Base-by-base conservation (phyloP, 2,329 filamentous ascomycete species). In the Colletotrichum tamarilloi region DNA sequence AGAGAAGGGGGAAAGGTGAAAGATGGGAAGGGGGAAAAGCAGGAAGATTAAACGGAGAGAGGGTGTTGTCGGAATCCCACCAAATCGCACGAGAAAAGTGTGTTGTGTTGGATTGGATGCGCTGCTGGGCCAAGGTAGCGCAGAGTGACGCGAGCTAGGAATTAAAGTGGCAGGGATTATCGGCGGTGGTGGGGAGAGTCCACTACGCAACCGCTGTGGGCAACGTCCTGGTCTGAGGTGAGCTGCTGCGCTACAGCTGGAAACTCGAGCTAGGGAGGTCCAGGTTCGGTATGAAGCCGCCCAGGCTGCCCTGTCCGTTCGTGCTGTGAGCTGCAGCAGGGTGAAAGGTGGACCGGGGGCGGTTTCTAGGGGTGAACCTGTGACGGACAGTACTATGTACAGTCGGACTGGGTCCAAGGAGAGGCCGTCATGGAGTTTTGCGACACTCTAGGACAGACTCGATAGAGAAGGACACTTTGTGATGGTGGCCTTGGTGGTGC, bases 111-210 rank as follows among this genome's bases (percentile, higher is more conserved):
- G 67, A 73, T 65, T 72, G 70, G 66, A 56, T 70, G 60, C 42
- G 28, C 62, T 70, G 60, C 28, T 70, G 69, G 66, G 53, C 53
- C 24, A 19, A 42, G 38, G 38, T 59, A 70, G 70, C 57, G 60
- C 67, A 70, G 59, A 35, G 67, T 65, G 67, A 73, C 70, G 67
- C 58, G 59, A 59, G 66, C 69, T 59, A 70, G 70, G 67, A 70
- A 57, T 65, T 68, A 64, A 65, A 42, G 30, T 60, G 60, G 67
- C 60, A 73, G 67, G 70, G 70, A 60, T 70, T 73, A 55, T 60
- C 60, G 49, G 42, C 46, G 49, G 60, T 65, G 67, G 60, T 35
- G 38, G 28, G 16, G 49, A 56, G 5, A 56, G 26, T 52, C 70
- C 46, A 42, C 70, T 62, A 69, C 64, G 64, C 58, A 64, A 68